phyloP scores from a whole-genome alignment of 2,329 filamentous ascomycete genomes.

The Diplodia mutila region DNA sequence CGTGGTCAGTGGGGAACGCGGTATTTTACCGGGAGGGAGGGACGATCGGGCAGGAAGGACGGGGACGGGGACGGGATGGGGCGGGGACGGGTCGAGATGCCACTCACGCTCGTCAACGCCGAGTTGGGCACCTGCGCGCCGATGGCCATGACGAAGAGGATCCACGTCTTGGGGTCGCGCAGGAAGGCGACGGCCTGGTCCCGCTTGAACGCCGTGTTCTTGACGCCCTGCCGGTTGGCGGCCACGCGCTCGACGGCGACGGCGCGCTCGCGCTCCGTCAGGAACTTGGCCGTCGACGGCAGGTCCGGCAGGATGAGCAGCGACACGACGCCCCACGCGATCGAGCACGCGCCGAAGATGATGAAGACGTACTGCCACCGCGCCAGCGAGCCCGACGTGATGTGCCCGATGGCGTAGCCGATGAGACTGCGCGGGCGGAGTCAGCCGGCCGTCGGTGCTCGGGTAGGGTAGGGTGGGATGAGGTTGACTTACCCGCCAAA shows the following conservation, averaged over 20 bases:
- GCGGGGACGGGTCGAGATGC: too few relatives aligned
- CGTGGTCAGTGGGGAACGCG: too few relatives aligned
- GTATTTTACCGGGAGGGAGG: too few relatives aligned
- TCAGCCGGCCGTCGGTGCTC: background rate
- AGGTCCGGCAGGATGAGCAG: slow-evolving; percentile 49
- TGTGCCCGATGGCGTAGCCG: slow-evolving; percentile 64
- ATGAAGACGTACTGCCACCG: slow-evolving; percentile 63
- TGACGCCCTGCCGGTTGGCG: slow-evolving; percentile 57
- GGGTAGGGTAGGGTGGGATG: slow-evolving; percentile 3
- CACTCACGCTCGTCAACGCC: slow-evolving; percentile 53
- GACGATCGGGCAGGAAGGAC: too few relatives aligned
- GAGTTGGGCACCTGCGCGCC: slow-evolving; percentile 62
- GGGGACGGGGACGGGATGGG: too few relatives aligned
- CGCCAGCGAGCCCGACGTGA: slow-evolving; percentile 51
- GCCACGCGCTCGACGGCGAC: slow-evolving; percentile 59
- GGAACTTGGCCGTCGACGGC: slow-evolving; percentile 50
- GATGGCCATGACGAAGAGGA: slow-evolving; percentile 57
- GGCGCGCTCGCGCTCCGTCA: slow-evolving; percentile 46
- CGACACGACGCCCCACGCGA: slow-evolving; percentile 43
- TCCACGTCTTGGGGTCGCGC: slow-evolving; percentile 62
- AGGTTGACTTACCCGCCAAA: slow-evolving; percentile 53
- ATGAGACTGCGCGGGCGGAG: slow-evolving; percentile 43
- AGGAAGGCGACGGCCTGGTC: slow-evolving; percentile 52
- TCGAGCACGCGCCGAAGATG: slow-evolving; percentile 53
- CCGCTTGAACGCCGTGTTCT: slow-evolving; percentile 52